phyloP scores from a whole-genome alignment of 495 filamentous ascomycete species.

The Extremus antarcticus region DNA sequence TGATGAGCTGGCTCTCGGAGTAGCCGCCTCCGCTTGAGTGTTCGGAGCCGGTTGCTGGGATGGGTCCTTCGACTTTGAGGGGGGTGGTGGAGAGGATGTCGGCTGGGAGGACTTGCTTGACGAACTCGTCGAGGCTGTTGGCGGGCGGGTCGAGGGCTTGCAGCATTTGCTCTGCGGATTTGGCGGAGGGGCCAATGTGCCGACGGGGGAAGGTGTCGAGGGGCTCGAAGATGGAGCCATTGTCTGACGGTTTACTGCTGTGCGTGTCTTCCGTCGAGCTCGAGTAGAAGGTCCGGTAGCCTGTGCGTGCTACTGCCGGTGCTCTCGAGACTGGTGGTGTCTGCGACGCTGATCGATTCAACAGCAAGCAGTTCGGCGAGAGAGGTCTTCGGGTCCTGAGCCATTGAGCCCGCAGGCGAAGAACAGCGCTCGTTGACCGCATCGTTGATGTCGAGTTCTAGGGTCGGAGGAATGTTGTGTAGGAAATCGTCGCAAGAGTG shows the following conservation, averaged over 20 bases:
- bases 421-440: slow-evolving; percentile 3
- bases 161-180: slow-evolving; percentile 69
- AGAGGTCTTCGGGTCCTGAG: slow-evolving; percentile 15
- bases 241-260: slow-evolving; percentile 5
- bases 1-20: slow-evolving; percentile 59
- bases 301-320: background rate
- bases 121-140: slow-evolving; percentile 70
- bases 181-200: slow-evolving; percentile 85
- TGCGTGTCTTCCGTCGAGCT: slow-evolving; percentile 15
- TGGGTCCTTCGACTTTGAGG: slow-evolving; percentile 39
- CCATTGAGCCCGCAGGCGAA: slow-evolving; percentile 21
- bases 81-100: slow-evolving; percentile 67
- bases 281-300: slow-evolving; percentile 18
- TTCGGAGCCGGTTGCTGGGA: slow-evolving; percentile 11
- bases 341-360: background rate
- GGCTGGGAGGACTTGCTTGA: slow-evolving; percentile 71
- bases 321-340: background rate
- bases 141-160: slow-evolving; percentile 65
- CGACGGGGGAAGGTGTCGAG: slow-evolving; percentile 65
- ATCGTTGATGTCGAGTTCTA: background rate
- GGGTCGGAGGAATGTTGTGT: background rate
- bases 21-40: slow-evolving; percentile 34
- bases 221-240: slow-evolving; percentile 27
- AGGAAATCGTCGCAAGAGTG: background rate
- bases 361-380: slow-evolving; percentile 10